A percentile compares a stretch with the other conserved stretches of the same genome.
Evolutionary conservation across 305 asterid species (phyloP).

Genomic region (Galium porrigens): DNA sequence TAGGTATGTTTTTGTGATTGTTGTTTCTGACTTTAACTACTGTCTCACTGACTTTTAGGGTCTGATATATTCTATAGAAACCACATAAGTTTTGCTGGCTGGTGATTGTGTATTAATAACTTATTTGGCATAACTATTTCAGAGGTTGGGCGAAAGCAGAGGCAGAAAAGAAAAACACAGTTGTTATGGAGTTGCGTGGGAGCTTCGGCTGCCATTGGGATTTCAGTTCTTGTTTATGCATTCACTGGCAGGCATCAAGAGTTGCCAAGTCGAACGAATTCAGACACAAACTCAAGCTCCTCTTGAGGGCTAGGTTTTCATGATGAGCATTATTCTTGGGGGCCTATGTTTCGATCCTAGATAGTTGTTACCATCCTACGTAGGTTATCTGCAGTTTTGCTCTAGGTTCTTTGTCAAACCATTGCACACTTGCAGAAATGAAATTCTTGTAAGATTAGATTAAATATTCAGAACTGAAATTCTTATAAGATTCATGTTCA

Average conservation of each 20-base stretch:
- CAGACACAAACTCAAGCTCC: constrained; percentile 14
- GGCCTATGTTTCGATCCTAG: not conserved
- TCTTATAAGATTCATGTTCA: not conserved
- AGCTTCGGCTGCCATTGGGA: constrained; percentile 41
- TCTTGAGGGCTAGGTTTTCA: not conserved
- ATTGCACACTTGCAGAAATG: constrained; percentile 1
- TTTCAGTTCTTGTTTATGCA: constrained; percentile 39
- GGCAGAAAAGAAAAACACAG: constrained; percentile 41
- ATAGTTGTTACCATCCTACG: not conserved
- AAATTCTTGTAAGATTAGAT: not conserved
- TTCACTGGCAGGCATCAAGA: constrained; percentile 23
- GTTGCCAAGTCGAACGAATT: constrained; percentile 17
- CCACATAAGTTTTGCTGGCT: not conserved
- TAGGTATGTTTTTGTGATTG: constrained; percentile 37
- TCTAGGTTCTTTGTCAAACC: not conserved
- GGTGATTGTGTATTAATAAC: not conserved
- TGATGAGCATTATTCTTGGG: not conserved
- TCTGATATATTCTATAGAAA: too few species aligned
- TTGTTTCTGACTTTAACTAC: not conserved
- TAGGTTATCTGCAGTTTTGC: not conserved
- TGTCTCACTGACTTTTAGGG: too few species aligned
- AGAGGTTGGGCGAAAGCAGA: constrained; percentile 60
- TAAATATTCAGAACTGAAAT: not conserved
- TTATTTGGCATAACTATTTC: constrained; percentile 20
- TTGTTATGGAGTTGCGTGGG: constrained; percentile 64